These are phyloP conservation scores for Mycena rebaudengoi DNA, from an alignment of 768 basidiomycete genomes.

Conservation along the genomic window DNA sequence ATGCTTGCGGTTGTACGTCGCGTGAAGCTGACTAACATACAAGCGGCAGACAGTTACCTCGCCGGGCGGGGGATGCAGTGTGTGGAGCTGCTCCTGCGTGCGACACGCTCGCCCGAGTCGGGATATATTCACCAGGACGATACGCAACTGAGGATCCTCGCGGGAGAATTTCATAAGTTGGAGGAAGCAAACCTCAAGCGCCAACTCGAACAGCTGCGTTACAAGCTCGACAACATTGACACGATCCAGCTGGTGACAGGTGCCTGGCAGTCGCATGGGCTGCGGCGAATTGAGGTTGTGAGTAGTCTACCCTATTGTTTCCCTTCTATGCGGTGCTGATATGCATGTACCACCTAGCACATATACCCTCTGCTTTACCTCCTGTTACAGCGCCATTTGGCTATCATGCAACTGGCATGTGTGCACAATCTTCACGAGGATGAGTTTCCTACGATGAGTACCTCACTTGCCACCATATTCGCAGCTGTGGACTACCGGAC, in stretches of 20 bases:
- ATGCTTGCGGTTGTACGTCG: conserved; percentile 18
- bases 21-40: conserved; percentile 20
- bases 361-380: conserved; percentile 21
- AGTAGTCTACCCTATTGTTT: not conserved
- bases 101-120: conserved; percentile 16
- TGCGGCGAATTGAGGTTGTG: conserved; percentile 30
- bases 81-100: conserved; percentile 30
- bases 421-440: conserved; percentile 4
- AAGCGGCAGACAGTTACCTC: conserved; percentile 23
- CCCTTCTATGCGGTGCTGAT: not conserved
- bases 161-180: not conserved
- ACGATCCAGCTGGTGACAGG: conserved; percentile 30
- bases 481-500: conserved; percentile 21
- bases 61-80: conserved; percentile 10
- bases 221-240: conserved; percentile 23
- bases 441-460: conserved; percentile 19
- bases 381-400: conserved; percentile 19
- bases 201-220: conserved; percentile 19
- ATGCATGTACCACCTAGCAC: conserved; percentile 2
- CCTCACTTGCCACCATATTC: conserved; percentile 15
- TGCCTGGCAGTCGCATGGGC: too few relatives aligned
- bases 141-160: not conserved
- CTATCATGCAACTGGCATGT: conserved; percentile 23
- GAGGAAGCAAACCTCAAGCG: conserved; percentile 23
- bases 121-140: conserved; percentile 15